These are phyloP conservation scores for Alternaria atra DNA, from an alignment of 2,329 filamentous ascomycete genomes.

Conservation along the genomic window DNA sequence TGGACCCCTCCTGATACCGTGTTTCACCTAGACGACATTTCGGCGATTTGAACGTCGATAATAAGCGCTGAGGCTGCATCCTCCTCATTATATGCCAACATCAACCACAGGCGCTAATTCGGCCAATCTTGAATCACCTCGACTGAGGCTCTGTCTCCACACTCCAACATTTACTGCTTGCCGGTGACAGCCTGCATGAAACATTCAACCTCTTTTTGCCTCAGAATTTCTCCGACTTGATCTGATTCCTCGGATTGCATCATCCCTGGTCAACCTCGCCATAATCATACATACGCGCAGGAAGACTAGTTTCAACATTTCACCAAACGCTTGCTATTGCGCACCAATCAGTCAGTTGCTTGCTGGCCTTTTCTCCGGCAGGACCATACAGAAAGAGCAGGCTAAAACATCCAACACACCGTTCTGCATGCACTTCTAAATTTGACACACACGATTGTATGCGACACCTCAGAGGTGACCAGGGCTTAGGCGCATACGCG, in stretches of 20 bases:
- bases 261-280: constrained; percentile 43
- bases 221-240: constrained; percentile 28
- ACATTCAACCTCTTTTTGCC: constrained; percentile 26
- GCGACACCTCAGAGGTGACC: constrained; percentile 25
- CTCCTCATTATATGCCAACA: constrained; percentile 32
- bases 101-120: constrained; percentile 42
- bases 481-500: constrained; percentile 39
- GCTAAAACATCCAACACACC: constrained; percentile 36
- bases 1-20: constrained; percentile 33
- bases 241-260: constrained; percentile 28
- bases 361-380: constrained; percentile 27
- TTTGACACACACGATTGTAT: constrained; percentile 35
- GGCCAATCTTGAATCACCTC: constrained; percentile 40
- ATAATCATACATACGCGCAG: constrained; percentile 32
- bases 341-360: constrained; percentile 33
- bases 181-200: constrained; percentile 33
- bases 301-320: constrained; percentile 41
- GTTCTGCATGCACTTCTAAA: constrained; percentile 42
- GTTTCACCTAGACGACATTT: constrained; percentile 42
- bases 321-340: constrained; percentile 27
- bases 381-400: constrained; percentile 33
- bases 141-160: constrained; percentile 26
- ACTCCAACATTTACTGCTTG: constrained; percentile 16
- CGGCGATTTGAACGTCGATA: constrained; percentile 37
- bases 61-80: constrained; percentile 47